phyloP scores from a whole-genome alignment of 306 rosid genomes.

The Prunus persica region Prunus_persica_NCBIv2 NC_034009.1:12173001-12173500 shows the following conservation, averaged over 20 bases:
- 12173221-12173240: slow-evolving; percentile 57
- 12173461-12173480: slow-evolving; percentile 53
- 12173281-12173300: slow-evolving; percentile 23
- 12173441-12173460: slow-evolving; percentile 49
- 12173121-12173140: slow-evolving; percentile 54
- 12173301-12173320: slow-evolving; percentile 73
- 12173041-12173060: slow-evolving; percentile 86
- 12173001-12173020: slow-evolving; percentile 13
- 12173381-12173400: slow-evolving; percentile 43
- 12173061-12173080: slow-evolving; percentile 92
- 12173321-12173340: slow-evolving; percentile 31
- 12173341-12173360: slow-evolving; percentile 41
- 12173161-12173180: slow-evolving; percentile 80
- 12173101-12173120: slow-evolving; percentile 80
- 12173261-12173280: slow-evolving; percentile 13
- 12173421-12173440: slow-evolving; percentile 60
- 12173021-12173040: slow-evolving; percentile 68
- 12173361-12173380: slow-evolving; percentile 32
- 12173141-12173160: slow-evolving; percentile 52
- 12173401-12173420: slow-evolving; percentile 40
- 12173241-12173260: slow-evolving; percentile 29
- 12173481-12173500: slow-evolving; percentile 29
- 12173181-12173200: slow-evolving; percentile 85
- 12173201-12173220: slow-evolving; percentile 94
- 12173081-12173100: slow-evolving; percentile 73